Conservation (phyloP, 495 filamentous ascomycete species). For the Trichoderma asperelloides region DNA sequence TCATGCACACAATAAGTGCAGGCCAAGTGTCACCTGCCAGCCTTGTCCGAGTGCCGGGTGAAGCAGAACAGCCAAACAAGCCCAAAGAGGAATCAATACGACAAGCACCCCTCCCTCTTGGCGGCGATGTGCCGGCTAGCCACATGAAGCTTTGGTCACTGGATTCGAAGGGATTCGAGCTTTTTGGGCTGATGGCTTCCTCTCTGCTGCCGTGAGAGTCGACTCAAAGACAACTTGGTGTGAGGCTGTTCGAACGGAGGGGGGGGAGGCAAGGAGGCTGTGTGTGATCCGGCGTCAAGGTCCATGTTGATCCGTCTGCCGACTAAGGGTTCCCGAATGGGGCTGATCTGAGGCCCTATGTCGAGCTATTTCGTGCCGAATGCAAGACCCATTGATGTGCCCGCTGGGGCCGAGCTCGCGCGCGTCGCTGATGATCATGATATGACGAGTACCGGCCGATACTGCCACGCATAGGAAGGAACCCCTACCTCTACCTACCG, state of each 20-base stretch:
- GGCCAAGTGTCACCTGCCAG: background rate
- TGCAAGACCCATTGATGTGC: conserved; percentile 7
- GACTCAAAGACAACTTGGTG: background rate
- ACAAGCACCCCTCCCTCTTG: background rate
- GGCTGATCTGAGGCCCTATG: background rate
- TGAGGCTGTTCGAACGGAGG: background rate
- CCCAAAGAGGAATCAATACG: conserved; percentile 1
- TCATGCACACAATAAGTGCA: background rate
- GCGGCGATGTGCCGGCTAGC: conserved; percentile 6
- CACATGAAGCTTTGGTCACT: conserved; percentile 8
- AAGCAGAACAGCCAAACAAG: background rate
- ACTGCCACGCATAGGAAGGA: background rate
- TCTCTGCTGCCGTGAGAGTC: background rate
- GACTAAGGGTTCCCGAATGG: background rate
- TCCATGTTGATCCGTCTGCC: background rate
- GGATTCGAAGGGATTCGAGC: background rate
- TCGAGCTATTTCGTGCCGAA: conserved; percentile 8
- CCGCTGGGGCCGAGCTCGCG: background rate
- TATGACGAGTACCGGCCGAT: conserved; percentile 6
- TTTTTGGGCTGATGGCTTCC: background rate
- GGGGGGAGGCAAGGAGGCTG: background rate
- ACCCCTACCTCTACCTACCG: background rate
- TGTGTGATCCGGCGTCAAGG: conserved; percentile 1
- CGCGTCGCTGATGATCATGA: conserved; percentile 6
- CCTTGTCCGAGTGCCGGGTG: background rate